Conservation (phyloP, 2,329 filamentous ascomycete genomes). For the Daldinia sp. region DNA sequence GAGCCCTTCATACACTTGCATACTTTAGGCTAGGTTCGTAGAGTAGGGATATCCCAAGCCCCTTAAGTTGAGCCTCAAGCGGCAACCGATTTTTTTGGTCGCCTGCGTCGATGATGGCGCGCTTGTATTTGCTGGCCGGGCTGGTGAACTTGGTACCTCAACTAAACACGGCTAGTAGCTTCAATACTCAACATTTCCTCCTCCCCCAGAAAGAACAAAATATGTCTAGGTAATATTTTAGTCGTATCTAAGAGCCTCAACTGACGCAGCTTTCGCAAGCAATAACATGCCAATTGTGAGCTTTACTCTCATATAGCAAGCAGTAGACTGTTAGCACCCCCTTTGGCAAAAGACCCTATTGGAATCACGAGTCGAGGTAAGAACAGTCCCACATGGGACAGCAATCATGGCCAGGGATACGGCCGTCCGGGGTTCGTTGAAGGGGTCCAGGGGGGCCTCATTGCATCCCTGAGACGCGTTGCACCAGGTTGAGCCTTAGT, state of each 20-base stretch:
- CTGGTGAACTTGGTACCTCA: not conserved
- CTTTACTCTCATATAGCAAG: not conserved
- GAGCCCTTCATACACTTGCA: not conserved
- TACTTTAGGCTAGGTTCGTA: not conserved
- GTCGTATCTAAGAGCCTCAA: not conserved
- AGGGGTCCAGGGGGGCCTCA: slow-evolving; percentile 26
- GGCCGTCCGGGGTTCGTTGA: slow-evolving; percentile 30
- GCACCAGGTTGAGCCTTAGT: slow-evolving; percentile 37
- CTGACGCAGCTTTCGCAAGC: not conserved
- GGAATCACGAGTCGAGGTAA: slow-evolving; percentile 8
- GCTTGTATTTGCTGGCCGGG: slow-evolving; percentile 3
- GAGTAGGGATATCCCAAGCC: not conserved
- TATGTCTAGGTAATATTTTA: not conserved
- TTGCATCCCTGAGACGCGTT: slow-evolving; percentile 44
- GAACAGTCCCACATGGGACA: slow-evolving; percentile 23
- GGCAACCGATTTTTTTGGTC: not conserved
- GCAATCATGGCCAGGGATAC: slow-evolving; percentile 31
- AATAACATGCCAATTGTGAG: not conserved
- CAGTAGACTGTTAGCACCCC: not conserved
- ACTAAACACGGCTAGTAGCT: not conserved
- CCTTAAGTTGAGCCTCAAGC: not conserved
- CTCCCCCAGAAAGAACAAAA: not conserved
- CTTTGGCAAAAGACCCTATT: slow-evolving; percentile 15
- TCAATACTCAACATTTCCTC: not conserved
- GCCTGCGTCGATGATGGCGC: not conserved